Conservation (phyloP, 345 rosid genomes). For the Populus alba region DNA sequence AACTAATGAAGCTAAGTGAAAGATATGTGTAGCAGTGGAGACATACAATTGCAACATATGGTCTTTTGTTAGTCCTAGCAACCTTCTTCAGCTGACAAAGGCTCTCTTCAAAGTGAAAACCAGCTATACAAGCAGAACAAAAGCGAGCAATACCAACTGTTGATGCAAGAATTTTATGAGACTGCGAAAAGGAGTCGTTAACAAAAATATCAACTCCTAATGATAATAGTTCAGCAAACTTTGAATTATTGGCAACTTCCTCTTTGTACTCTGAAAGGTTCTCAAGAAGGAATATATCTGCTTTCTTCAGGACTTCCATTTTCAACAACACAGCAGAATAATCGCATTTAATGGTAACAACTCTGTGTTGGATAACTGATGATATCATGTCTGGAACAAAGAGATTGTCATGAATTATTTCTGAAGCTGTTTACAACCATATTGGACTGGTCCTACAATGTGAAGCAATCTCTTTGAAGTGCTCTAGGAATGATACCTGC, state of each 20-base stretch:
- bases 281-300: conserved; percentile 45
- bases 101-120: conserved; percentile 58
- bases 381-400: conserved; percentile 47
- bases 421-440: not conserved
- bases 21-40: not conserved
- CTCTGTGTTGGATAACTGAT: conserved; percentile 39
- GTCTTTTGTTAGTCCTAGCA: conserved; percentile 37
- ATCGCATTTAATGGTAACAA: conserved; percentile 29
- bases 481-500: conserved; percentile 42
- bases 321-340: conserved; percentile 25
- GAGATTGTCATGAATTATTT: conserved; percentile 7
- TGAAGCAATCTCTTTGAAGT: not conserved
- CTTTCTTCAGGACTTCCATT: conserved; percentile 30
- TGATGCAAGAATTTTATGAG: conserved; percentile 65
- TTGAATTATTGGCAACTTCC: conserved; percentile 54
- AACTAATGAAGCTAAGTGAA: not conserved
- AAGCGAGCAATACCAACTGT: conserved; percentile 56
- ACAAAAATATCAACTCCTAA: conserved; percentile 65
- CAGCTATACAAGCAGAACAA: conserved; percentile 53
- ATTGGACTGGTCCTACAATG: not conserved
- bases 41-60: conserved; percentile 63
- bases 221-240: conserved; percentile 47
- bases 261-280: conserved; percentile 54
- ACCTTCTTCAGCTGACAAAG: conserved; percentile 40
- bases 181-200: conserved; percentile 54